A percentile compares a stretch with the other conserved stretches of the same genome.
phyloP scores from a whole-genome alignment of 2,329 filamentous ascomycete species.

The Fusarium torreyae region DNA sequence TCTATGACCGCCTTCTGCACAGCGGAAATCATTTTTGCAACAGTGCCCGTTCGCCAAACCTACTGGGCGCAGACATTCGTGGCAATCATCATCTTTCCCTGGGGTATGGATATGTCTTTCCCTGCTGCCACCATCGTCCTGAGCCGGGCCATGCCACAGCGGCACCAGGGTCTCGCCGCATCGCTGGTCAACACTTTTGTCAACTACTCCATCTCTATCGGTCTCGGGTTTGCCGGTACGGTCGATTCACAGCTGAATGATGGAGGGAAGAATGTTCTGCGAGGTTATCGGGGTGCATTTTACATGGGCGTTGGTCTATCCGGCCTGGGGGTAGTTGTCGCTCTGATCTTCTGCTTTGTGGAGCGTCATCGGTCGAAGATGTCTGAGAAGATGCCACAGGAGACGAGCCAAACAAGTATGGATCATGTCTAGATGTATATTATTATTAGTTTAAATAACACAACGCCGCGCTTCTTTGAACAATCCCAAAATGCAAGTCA shows the following conservation, averaged over 20 bases:
- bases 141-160: slow-evolving; percentile 59
- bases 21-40: slow-evolving; percentile 59
- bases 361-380: background rate
- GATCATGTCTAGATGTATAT: background rate
- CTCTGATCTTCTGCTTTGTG: slow-evolving; percentile 1
- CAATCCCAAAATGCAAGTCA: background rate
- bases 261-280: slow-evolving; percentile 48
- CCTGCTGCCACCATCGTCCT: slow-evolving; percentile 72
- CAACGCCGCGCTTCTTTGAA: too few species aligned
- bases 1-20: slow-evolving; percentile 54
- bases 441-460: background rate
- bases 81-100: slow-evolving; percentile 59
- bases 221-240: slow-evolving; percentile 74
- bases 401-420: background rate
- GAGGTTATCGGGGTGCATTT: slow-evolving; percentile 57
- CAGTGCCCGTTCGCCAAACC: slow-evolving; percentile 64
- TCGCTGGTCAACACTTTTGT: slow-evolving; percentile 72
- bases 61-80: slow-evolving; percentile 76
- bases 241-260: slow-evolving; percentile 61
- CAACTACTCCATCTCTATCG: slow-evolving; percentile 75
- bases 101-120: slow-evolving; percentile 75
- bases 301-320: slow-evolving; percentile 59
- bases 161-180: slow-evolving; percentile 59
- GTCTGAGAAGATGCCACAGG: background rate
- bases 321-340: slow-evolving; percentile 54